phyloP scores from a whole-genome alignment of 306 rosid species.

The Acacia acuminata region DNA sequence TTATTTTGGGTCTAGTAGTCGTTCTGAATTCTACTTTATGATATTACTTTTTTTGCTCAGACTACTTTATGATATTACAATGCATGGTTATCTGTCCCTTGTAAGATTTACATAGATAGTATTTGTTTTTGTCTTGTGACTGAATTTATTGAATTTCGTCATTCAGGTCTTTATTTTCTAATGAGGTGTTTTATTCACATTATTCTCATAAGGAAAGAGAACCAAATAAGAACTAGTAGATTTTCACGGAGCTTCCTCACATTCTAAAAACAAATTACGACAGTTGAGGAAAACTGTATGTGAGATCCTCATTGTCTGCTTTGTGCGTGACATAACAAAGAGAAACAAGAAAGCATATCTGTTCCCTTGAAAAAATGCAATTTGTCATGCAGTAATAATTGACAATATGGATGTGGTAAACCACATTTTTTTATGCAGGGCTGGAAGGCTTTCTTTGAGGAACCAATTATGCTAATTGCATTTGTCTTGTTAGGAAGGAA shows the following conservation, averaged over 20 bases:
- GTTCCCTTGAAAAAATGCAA: conserved; percentile 27
- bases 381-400: conserved; percentile 19
- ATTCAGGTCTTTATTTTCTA: not conserved
- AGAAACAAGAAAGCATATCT: conserved; percentile 7
- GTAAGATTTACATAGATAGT: not conserved
- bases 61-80: not conserved
- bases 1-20: conserved; percentile 6
- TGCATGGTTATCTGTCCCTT: not conserved
- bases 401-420: conserved; percentile 30
- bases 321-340: not conserved
- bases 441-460: conserved; percentile 98
- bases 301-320: not conserved
- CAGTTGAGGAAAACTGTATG: not conserved
- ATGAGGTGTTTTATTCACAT: not conserved
- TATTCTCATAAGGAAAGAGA: not conserved
- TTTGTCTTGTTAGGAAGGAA: conserved; percentile 94
- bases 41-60: too few species aligned
- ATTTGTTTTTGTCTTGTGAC: not conserved
- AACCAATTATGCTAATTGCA: conserved; percentile 97
- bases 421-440: conserved; percentile 64
- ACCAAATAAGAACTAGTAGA: not conserved
- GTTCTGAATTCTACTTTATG: not conserved
- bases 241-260: not conserved
- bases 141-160: not conserved
- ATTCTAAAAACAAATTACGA: not conserved